Evolutionary conservation across 306 rosid genomes (phyloP).

Genomic region (Prunus salicina): DNA sequence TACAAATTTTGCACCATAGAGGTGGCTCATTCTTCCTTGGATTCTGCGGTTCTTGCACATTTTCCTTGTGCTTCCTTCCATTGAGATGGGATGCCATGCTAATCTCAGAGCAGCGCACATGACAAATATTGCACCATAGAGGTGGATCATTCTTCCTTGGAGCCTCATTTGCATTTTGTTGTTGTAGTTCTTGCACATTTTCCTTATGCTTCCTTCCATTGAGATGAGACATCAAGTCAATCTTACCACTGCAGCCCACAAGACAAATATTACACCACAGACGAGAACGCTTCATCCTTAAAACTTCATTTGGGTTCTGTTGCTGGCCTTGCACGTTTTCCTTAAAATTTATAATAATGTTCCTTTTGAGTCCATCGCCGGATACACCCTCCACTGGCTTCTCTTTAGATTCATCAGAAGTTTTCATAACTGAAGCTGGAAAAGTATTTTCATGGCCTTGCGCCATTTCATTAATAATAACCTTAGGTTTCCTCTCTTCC

Average conservation of each 20-base stretch:
- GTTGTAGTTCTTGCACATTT: neutral
- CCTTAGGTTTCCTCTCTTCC: neutral
- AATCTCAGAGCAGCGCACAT: no score
- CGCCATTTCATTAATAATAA: neutral
- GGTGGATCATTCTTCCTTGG: neutral
- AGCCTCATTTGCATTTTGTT: neutral
- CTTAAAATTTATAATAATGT: neutral
- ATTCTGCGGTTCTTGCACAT: slow-evolving; percentile 13
- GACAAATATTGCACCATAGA: no score
- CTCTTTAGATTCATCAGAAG: neutral
- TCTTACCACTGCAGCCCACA: slow-evolving; percentile 20
- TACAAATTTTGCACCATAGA: slow-evolving; percentile 34
- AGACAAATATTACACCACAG: slow-evolving; percentile 32
- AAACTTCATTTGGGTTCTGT: neutral
- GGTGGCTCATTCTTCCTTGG: neutral
- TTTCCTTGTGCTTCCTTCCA: neutral
- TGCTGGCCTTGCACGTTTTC: slow-evolving; percentile 8
- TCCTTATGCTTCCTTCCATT: slow-evolving; percentile 40
- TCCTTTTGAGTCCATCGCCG: neutral
- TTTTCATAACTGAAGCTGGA: neutral
- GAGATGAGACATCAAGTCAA: slow-evolving; percentile 18
- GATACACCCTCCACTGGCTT: no score
- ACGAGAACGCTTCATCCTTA: neutral
- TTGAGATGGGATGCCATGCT: no score
- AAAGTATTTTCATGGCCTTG: neutral